A percentile compares a stretch with the other conserved stretches of the same genome.
phyloP scores from a whole-genome alignment of 352 stramenopile genomes.

The Bremia lactucae region DNA sequence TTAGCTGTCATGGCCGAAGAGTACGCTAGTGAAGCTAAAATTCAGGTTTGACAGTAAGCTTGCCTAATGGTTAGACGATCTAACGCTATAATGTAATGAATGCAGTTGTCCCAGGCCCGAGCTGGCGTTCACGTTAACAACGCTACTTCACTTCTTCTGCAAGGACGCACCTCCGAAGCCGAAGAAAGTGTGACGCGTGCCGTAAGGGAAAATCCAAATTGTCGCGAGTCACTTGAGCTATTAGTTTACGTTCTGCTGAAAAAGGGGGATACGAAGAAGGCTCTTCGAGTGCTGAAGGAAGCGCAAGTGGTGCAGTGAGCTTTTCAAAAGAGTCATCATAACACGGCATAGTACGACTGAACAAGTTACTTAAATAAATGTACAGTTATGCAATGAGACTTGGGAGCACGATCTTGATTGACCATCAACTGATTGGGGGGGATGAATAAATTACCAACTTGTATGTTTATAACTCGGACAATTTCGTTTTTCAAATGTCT shows the following conservation, averaged over 20 bases:
- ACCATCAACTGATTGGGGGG: no score
- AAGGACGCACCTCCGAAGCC: constrained; percentile 57
- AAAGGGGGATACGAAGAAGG: constrained; percentile 85
- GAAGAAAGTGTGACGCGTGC: constrained; percentile 79
- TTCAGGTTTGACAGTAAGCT: constrained; percentile 31
- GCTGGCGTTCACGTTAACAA: constrained; percentile 82
- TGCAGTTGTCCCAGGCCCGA: constrained; percentile 47
- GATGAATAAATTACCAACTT: no score
- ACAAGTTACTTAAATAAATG: no score
- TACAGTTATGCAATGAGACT: background rate
- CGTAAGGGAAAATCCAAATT: constrained; percentile 72
- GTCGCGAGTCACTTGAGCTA: constrained; percentile 72
- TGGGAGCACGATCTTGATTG: no score
- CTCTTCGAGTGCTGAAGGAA: constrained; percentile 78
- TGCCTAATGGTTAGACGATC: background rate
- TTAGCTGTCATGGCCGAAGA: constrained; percentile 68
- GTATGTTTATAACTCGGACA: no score
- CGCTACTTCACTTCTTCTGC: constrained; percentile 63
- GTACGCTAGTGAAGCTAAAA: constrained; percentile 66
- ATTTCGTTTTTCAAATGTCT: no score
- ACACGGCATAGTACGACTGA: constrained; percentile 16
- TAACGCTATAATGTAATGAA: constrained; percentile 2
- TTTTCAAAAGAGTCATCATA: background rate
- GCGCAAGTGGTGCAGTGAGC: constrained; percentile 58
- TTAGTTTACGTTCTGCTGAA: constrained; percentile 84